Evolutionary conservation across 257 asterid species (phyloP).

Genomic region (Ocimum tenuiflorum): DNA sequence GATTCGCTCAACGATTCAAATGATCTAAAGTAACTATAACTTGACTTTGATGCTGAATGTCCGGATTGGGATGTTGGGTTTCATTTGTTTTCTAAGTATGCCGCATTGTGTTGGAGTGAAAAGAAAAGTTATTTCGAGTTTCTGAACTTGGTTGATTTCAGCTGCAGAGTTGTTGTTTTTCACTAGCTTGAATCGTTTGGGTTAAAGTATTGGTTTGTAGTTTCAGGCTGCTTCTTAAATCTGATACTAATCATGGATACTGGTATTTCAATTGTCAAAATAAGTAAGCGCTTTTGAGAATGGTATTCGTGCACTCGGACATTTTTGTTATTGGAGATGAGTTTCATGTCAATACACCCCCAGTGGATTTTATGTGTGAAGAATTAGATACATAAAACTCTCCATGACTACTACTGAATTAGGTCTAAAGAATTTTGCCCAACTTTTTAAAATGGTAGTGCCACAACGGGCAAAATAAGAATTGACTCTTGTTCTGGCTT

Average conservation of each 20-base stretch:
- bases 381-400: neutral
- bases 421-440: neutral
- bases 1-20: constrained; percentile 21
- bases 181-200: neutral
- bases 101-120: neutral
- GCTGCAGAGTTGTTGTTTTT: neutral
- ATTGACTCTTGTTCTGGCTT: neutral
- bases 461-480: neutral
- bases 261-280: neutral
- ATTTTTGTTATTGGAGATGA: neutral
- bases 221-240: neutral
- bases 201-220: neutral
- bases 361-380: neutral
- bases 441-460: neutral
- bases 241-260: neutral
- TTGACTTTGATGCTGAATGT: constrained; percentile 13
- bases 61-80: constrained; percentile 1
- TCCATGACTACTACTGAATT: neutral
- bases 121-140: constrained; percentile 8
- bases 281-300: neutral
- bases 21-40: constrained; percentile 38
- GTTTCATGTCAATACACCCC: too few species aligned
- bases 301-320: neutral
- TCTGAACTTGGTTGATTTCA: neutral
- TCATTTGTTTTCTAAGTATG: neutral